Evolutionary conservation across 805 yeast genomes (phyloP).

Genomic region (Starmerella apis): DNA sequence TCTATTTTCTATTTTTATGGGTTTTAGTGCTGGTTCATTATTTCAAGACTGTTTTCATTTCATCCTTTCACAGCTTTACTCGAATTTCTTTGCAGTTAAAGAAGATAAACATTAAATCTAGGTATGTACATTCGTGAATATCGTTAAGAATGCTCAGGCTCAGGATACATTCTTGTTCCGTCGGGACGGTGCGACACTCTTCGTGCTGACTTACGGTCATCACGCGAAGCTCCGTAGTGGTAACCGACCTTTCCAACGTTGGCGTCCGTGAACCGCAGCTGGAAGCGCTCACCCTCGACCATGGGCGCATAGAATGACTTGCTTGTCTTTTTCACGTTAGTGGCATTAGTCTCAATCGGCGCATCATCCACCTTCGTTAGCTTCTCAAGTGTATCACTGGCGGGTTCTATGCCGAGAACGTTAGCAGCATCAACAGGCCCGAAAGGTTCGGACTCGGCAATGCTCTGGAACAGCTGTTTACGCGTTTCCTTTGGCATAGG

Average conservation of each 20-base stretch:
- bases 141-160: slow-evolving; percentile 23
- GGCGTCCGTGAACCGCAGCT: slow-evolving; percentile 65
- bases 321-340: slow-evolving; percentile 32
- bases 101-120: background rate
- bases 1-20: no score
- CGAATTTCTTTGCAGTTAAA: no score
- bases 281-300: slow-evolving; percentile 56
- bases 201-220: slow-evolving; percentile 82
- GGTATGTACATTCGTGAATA: slow-evolving; percentile 3
- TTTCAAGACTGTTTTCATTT: no score
- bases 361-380: slow-evolving; percentile 31
- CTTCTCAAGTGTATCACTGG: slow-evolving; percentile 61
- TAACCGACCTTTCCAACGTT: slow-evolving; percentile 77
- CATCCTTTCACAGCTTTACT: no score
- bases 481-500: slow-evolving; percentile 78
- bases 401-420: slow-evolving; percentile 76
- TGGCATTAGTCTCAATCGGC: slow-evolving; percentile 10
- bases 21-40: no score
- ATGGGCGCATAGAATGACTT: slow-evolving; percentile 44
- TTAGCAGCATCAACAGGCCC: slow-evolving; percentile 93
- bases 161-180: slow-evolving; percentile 23
- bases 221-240: slow-evolving; percentile 82
- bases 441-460: slow-evolving; percentile 90
- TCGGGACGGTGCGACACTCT: slow-evolving; percentile 28
- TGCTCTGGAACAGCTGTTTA: slow-evolving; percentile 71